A percentile compares a stretch with the other conserved stretches of the same genome.
These are phyloP conservation scores for Xylaria sp. DNA, from an alignment of 2,329 filamentous ascomycete species.

Conservation along the genomic window DNA sequence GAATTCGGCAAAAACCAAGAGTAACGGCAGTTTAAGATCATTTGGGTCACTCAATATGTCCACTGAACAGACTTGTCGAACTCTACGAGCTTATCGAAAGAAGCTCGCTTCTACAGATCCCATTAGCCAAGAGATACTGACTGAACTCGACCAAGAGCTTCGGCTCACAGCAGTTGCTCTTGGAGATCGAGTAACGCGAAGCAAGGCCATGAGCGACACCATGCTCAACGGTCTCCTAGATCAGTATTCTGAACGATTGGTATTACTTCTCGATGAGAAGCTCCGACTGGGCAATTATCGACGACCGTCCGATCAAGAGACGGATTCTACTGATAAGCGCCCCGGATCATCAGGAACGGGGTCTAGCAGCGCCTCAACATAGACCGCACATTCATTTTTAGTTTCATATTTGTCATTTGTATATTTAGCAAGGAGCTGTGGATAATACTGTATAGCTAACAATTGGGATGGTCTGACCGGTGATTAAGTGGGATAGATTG, in stretches of 20 bases:
- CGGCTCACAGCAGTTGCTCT: constrained; percentile 70
- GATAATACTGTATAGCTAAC: constrained; percentile 26
- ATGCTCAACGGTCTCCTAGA: constrained; percentile 73
- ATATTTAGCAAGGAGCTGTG: constrained; percentile 30
- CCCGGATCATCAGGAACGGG: constrained; percentile 39
- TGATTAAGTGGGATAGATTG: constrained; percentile 16
- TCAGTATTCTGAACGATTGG: constrained; percentile 77
- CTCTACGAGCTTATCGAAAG: constrained; percentile 70
- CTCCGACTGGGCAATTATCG: constrained; percentile 57
- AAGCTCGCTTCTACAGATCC: constrained; percentile 67
- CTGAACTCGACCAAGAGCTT: constrained; percentile 72
- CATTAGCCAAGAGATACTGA: constrained; percentile 66
- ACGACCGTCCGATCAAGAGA: constrained; percentile 33
- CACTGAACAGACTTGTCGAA: constrained; percentile 72
- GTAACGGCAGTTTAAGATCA: constrained; percentile 59
- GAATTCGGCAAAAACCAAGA: constrained; percentile 61
- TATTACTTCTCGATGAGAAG: constrained; percentile 78
- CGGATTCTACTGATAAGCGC: constrained; percentile 33
- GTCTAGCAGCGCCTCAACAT: constrained; percentile 39
- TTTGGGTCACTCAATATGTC: constrained; percentile 69
- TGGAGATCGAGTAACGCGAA: constrained; percentile 65
- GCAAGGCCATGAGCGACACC: constrained; percentile 65
- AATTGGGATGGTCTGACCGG: constrained; percentile 4
- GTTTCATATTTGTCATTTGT: constrained; percentile 38
- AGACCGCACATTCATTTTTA: constrained; percentile 38